A percentile compares a stretch with the other conserved stretches of the same genome.
phyloP scores from a whole-genome alignment of 1,139 yeast species.

The Candida sp. region DNA sequence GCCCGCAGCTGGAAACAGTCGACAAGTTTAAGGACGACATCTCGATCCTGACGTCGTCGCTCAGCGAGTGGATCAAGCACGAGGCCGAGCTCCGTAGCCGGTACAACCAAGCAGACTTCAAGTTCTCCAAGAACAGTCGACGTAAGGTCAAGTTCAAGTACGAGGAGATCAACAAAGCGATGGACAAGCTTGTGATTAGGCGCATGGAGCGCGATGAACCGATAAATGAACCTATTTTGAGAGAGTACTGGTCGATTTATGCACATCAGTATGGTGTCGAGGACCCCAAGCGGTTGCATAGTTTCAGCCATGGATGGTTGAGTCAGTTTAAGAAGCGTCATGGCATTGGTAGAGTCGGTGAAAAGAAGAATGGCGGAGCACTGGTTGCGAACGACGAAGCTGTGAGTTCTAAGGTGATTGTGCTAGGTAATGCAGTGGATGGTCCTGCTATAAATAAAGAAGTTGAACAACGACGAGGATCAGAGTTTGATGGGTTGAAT shows the following conservation, averaged over 20 bases:
- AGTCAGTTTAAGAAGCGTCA: conserved; percentile 63
- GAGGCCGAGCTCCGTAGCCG: conserved; percentile 53
- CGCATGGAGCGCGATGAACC: conserved; percentile 48
- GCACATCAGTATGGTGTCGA: conserved; percentile 63
- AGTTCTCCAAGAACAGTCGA: conserved; percentile 43
- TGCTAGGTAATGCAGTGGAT: too few species aligned
- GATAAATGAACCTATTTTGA: conserved; percentile 55
- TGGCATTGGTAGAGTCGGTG: conserved; percentile 41
- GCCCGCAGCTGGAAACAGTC: conserved; percentile 64
- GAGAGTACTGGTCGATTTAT: conserved; percentile 59
- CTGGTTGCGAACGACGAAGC: too few species aligned
- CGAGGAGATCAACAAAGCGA: conserved; percentile 59
- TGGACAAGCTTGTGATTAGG: conserved; percentile 56
- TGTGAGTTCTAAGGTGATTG: too few species aligned
- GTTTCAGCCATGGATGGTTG: conserved; percentile 67
- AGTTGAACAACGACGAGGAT: neutral
- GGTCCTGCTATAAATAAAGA: too few species aligned
- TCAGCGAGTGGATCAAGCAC: conserved; percentile 63
- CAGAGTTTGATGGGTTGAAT: neutral
- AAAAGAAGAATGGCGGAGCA: neutral
- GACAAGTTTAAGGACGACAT: conserved; percentile 51
- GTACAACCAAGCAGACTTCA: conserved; percentile 38
- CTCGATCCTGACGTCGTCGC: conserved; percentile 59
- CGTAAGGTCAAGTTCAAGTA: conserved; percentile 58
- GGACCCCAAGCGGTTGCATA: conserved; percentile 58